Conservation (phyloP, 768 basidiomycete genomes). For the Lentinula lateritia region DNA sequence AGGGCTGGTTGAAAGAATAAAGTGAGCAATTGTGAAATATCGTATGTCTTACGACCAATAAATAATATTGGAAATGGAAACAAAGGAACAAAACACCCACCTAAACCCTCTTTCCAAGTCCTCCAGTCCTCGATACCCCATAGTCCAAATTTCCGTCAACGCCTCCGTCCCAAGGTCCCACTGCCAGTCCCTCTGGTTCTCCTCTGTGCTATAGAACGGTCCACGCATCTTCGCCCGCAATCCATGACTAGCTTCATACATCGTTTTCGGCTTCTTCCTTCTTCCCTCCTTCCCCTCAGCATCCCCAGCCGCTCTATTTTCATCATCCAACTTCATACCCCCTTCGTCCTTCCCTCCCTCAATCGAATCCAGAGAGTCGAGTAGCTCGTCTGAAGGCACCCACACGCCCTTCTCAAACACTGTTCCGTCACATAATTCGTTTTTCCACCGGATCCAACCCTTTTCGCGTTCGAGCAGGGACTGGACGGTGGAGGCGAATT, state of each 20-base stretch:
- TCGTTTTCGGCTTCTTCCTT: slow-evolving; percentile 30
- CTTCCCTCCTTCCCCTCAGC: not conserved
- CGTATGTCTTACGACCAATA: not conserved
- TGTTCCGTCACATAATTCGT: slow-evolving; percentile 61
- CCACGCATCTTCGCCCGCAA: slow-evolving; percentile 45
- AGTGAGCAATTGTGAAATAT: not conserved
- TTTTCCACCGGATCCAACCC: slow-evolving; percentile 92
- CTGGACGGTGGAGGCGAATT: slow-evolving; percentile 69
- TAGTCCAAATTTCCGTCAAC: slow-evolving; percentile 78
- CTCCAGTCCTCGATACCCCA: slow-evolving; percentile 62
- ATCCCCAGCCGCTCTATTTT: not conserved
- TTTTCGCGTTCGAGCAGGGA: slow-evolving; percentile 76
- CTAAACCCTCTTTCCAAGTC: slow-evolving; percentile 65
- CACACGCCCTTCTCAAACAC: slow-evolving; percentile 69
- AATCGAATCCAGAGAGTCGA: not conserved
- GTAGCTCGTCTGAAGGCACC: slow-evolving; percentile 11
- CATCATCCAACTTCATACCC: slow-evolving; percentile 36
- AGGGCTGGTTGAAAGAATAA: slow-evolving; percentile 33
- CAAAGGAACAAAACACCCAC: slow-evolving; percentile 31
- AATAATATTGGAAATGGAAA: not conserved
- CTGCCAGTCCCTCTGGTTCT: slow-evolving; percentile 56
- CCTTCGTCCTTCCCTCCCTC: not conserved
- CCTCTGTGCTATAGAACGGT: slow-evolving; percentile 6
- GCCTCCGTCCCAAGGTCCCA: slow-evolving; percentile 64
- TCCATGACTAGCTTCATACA: slow-evolving; percentile 53